Evolutionary conservation across 225 moss, liverwort and hornwort species (phyloP), one percentile per base, ranked within the genome.

Genomic region (Pseudisothecium myosuroides): DNA sequence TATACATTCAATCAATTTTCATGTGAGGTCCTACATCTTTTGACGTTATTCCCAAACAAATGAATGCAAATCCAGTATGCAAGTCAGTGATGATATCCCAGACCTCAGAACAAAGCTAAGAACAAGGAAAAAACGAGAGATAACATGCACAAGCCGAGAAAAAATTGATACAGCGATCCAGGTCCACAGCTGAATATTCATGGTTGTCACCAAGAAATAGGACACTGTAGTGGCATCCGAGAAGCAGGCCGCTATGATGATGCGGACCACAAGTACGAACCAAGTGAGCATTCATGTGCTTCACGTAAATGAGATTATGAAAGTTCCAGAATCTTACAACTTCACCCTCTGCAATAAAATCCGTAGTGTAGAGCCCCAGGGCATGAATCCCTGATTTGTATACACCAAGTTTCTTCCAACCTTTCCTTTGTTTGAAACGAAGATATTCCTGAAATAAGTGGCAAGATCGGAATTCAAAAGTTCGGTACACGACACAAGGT

Each of bases 331-430:
- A 68, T 83, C 95, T 95, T 87, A 98, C 98, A 96, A 98, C 96
- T 95, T 97, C 98, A 73, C 95, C 95, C 92, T 96, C 96, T 69
- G 94, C 95, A 81, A 98, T 97, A 56, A 96, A 94, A 85, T 98
- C 95, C 22, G 95, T 93, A 60, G 98, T 97, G 89, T 98, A 98
- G 19, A 98, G 97, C 52, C 98, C 98, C 52, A 98, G 95, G 62
- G 97, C 98, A 87, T 98, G 98, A 88, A 98, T 98, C 81, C 96
- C 96, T 87, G 98, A 98, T 87, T 98, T 98, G 91, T 95, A 97
- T 31, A 98, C 97, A 93, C 95, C 95, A 87, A 98, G 96, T 91
- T 96, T 94, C 90, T 94, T 94, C 98, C 97, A 97, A 76, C 97
- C 97, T 94, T 94, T 95, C 87, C 95, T 96, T 88, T 97, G 95